phyloP scores from a whole-genome alignment of 1,284 basidiomycete genomes.

The Athelia psychrophila region DNA sequence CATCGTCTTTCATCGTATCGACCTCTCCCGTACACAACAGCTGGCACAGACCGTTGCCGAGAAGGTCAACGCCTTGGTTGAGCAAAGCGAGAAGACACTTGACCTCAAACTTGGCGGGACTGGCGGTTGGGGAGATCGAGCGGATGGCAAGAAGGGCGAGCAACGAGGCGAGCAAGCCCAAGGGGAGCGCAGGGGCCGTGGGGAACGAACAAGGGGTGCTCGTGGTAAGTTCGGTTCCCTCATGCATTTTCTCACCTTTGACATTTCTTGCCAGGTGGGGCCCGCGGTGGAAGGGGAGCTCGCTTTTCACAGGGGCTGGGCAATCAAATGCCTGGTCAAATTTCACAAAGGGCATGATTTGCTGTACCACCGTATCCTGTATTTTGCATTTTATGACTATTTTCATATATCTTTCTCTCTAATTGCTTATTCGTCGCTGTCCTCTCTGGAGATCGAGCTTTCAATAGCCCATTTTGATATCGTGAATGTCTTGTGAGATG shows the following conservation, averaged over 20 bases:
- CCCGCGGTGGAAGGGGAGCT: constrained; percentile 64
- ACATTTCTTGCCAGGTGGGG: constrained; percentile 39
- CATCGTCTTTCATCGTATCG: constrained; percentile 87
- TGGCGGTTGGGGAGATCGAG: constrained; percentile 66
- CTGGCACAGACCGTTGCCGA: constrained; percentile 88
- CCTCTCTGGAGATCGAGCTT: no score
- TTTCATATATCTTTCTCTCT: not conserved
- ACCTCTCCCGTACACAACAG: constrained; percentile 88
- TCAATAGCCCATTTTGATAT: no score
- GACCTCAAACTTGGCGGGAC: constrained; percentile 82
- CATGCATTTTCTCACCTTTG: not conserved
- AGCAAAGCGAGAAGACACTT: constrained; percentile 94
- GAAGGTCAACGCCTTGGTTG: constrained; percentile 84
- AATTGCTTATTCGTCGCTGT: not conserved
- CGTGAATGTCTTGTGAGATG: no score
- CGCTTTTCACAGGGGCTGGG: constrained; percentile 79
- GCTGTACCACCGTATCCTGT: not conserved
- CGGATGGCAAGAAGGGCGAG: constrained; percentile 69
- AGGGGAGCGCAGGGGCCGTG: constrained; percentile 65
- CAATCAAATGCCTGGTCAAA: constrained; percentile 62
- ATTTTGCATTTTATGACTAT: not conserved
- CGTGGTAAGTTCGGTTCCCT: constrained; percentile 41
- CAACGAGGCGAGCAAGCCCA: constrained; percentile 75
- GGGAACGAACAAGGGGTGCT: constrained; percentile 54
- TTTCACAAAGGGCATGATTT: constrained; percentile 3